A percentile compares a stretch with the other conserved stretches of the same genome.
These are phyloP conservation scores for Candida glaebosa DNA, from an alignment of 805 yeast species.

Conservation along the genomic window DNA sequence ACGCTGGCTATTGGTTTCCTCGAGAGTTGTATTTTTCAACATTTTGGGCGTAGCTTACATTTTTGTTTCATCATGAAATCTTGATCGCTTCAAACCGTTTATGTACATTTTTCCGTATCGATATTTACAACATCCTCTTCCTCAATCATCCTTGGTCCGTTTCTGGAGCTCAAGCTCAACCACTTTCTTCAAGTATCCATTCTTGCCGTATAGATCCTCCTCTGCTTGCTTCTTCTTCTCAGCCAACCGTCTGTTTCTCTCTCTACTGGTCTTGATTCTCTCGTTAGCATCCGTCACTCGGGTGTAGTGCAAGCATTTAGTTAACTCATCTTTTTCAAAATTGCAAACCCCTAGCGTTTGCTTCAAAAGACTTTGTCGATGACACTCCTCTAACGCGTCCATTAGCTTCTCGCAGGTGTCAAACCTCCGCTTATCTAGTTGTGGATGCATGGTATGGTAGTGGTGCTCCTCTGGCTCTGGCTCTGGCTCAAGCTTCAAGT, in stretches of 20 bases:
- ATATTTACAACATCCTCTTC: not conserved
- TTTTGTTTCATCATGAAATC: too few species aligned
- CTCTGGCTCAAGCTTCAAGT: too few species aligned
- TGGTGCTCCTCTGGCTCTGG: too few species aligned
- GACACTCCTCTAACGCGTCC: conserved; percentile 88
- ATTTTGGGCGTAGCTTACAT: too few species aligned
- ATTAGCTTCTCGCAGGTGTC: conserved; percentile 73
- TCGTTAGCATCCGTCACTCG: conserved; percentile 61
- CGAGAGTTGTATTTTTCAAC: too few species aligned
- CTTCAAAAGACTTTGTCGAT: conserved; percentile 60
- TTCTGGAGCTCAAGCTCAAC: conserved; percentile 37
- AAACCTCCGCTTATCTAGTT: conserved; percentile 40
- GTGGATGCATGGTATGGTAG: conserved; percentile 37
- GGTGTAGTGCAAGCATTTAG: conserved; percentile 76
- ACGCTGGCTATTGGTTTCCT: too few species aligned
- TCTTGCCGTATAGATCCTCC: conserved; percentile 80
- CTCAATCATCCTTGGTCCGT: conserved; percentile 3
- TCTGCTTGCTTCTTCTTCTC: conserved; percentile 57
- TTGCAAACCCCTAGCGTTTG: conserved; percentile 83
- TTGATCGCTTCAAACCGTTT: not conserved
- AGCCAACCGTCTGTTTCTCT: conserved; percentile 52
- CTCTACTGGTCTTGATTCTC: conserved; percentile 50
- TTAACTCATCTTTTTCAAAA: conserved; percentile 73
- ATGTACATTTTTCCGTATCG: not conserved
- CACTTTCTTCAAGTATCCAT: conserved; percentile 62